Conservation (phyloP, 192 early-diverging fungal genomes). For the Linnemannia exigua region DNA sequence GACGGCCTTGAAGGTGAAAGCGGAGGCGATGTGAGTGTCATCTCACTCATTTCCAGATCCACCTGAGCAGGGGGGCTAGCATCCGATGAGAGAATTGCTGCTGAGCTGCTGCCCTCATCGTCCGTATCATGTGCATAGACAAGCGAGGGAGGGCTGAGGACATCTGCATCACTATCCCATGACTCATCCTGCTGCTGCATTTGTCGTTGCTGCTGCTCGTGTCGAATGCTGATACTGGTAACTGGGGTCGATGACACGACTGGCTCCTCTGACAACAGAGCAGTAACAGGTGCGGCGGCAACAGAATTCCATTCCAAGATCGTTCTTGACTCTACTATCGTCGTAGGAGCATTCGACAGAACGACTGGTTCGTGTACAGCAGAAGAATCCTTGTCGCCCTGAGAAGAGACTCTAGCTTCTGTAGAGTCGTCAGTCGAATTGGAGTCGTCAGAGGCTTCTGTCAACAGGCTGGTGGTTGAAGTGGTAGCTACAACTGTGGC, state of each 20-base stretch:
- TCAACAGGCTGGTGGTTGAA: neutral
- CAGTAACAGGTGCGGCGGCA: neutral
- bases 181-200: neutral
- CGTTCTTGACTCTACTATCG: neutral
- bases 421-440: neutral
- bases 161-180: slow-evolving; percentile 20
- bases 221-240: neutral
- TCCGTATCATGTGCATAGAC: slow-evolving; percentile 3
- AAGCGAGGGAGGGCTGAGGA: slow-evolving; percentile 30
- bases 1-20: slow-evolving; percentile 1
- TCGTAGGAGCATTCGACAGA: neutral
- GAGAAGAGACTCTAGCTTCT: neutral
- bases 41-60: slow-evolving; percentile 6
- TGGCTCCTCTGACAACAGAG: neutral
- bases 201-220: neutral
- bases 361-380: neutral
- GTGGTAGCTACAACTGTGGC: neutral
- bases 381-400: neutral
- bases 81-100: neutral
- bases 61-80: neutral
- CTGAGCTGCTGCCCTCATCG: neutral
- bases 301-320: neutral
- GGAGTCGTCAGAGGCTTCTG: no score
- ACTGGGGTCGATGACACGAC: neutral
- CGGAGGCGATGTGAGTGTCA: slow-evolving; percentile 9